Base-by-base conservation (phyloP, 2,329 filamentous ascomycete species). In the Calonectria ilicicola region DNA sequence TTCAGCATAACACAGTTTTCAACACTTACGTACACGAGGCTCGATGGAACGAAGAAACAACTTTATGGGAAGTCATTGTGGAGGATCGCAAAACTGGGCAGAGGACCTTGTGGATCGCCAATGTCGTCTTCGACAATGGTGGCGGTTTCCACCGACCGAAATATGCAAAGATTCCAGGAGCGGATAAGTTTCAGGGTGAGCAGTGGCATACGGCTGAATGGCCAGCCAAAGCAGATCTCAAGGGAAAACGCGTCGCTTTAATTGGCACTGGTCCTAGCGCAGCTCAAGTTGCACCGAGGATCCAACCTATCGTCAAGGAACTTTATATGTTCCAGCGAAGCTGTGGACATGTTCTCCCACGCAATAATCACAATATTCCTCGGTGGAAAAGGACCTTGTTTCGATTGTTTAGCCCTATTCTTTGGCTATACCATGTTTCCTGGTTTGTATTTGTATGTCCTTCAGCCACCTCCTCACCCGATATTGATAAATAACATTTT, bases 171-270 rank as follows among this genome's bases (percentile, higher is more conserved):
- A 66, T 66, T 29, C 64, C 64, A 12, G 64, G 64, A 12, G 29
- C 21, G 5, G 47, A 46, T 14, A 56, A 9, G 21, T 66, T 66
- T 32, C 53, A 56, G 7, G 64, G 64, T 21, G 64, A 66, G 17
- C 64, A 56, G 14, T 66, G 64, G 64, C 64, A 66, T 46, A 66
- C 35, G 10, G 64, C 64, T 19, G 64, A 66, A 44, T 66, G 46
- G 64, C 64, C 47, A n/a, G n/a, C 64, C 9, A 17, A 66, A 32
- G 47, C 32, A 19, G 47, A 66, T 35, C 35, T 66, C 5, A 44
- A n/a, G 8, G 64, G 47, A 4, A 66, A 66, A 32, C 29, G 38
- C 5, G 64, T 66, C 3, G 64, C 47, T 7, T 9, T 66, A 6
- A 56, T 66, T 29, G 64, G 64, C 12, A 66, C 64, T 3, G 64